Percentiles rank a stretch among this genome's conserved stretches.
Conservation (phyloP, 163 green algal genomes). For the Smithsoniella earleae region DNA sequence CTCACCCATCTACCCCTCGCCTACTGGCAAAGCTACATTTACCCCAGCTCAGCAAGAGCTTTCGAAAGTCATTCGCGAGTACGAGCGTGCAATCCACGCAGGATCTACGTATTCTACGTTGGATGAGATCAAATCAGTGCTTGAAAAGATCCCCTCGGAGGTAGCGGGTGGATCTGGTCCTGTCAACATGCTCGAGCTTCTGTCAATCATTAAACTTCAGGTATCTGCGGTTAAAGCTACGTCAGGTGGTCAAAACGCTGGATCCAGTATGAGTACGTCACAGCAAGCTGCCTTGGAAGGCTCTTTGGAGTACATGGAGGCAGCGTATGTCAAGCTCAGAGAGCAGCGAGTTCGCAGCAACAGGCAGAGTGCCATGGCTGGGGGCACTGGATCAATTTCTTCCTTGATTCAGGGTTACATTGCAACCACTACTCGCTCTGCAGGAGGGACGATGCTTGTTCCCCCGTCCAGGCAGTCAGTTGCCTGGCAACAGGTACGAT, state of each 20-base stretch:
- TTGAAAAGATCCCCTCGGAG: neutral
- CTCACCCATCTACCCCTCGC: constrained; percentile 24
- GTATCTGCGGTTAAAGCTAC: no score
- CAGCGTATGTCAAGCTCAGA: constrained; percentile 16
- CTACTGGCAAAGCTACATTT: constrained; percentile 25
- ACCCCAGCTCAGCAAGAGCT: constrained; percentile 25
- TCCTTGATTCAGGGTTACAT: constrained; percentile 20
- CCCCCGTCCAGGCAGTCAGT: neutral
- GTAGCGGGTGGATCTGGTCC: neutral
- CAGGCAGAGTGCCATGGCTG: constrained; percentile 9
- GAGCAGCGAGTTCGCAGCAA: constrained; percentile 15
- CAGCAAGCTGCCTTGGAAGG: constrained; percentile 4
- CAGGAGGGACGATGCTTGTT: neutral
- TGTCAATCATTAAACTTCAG: no score
- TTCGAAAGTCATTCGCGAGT: neutral
- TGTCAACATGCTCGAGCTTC: neutral
- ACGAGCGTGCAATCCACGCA: neutral
- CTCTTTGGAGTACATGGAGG: constrained; percentile 24
- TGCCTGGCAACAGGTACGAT: constrained; percentile 27
- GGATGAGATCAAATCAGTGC: neutral
- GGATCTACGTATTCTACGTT: neutral
- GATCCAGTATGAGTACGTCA: no score
- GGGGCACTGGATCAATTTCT: constrained; percentile 4
- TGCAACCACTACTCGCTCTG: neutral
- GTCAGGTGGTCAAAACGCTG: no score